Evolutionary conservation across 768 basidiomycete genomes (phyloP).

Genomic region (Tulasnella sp.): DNA sequence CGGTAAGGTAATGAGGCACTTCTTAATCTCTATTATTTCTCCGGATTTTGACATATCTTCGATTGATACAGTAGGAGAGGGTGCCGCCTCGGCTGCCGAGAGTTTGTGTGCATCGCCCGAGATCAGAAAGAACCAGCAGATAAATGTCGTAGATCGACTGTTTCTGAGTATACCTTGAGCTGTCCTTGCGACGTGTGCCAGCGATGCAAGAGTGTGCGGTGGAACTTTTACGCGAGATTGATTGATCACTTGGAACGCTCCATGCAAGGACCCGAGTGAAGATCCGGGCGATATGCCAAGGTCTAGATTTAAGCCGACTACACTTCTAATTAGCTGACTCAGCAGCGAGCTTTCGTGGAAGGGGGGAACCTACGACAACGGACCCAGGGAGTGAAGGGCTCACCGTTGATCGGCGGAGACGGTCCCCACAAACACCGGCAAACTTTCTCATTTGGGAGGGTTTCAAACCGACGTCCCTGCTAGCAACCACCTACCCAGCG

Average conservation of each 20-base stretch:
- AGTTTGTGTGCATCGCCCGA: too few species aligned
- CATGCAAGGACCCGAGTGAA: neutral
- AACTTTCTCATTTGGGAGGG: neutral
- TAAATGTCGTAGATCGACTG: too few species aligned
- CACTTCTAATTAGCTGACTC: neutral
- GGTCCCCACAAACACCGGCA: neutral
- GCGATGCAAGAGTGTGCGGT: too few species aligned
- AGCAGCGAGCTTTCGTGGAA: neutral
- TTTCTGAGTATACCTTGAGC: too few species aligned
- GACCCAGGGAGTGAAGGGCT: neutral
- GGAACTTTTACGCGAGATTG: too few species aligned
- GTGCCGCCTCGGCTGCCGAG: neutral
- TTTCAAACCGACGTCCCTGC: neutral
- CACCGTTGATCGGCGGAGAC: neutral
- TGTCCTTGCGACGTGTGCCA: too few species aligned
- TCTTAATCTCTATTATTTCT: neutral
- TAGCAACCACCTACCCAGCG: neutral
- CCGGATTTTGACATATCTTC: neutral
- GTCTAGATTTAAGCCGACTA: neutral
- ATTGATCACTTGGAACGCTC: neutral
- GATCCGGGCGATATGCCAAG: neutral
- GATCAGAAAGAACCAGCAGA: too few species aligned
- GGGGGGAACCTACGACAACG: neutral
- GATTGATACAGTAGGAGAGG: neutral
- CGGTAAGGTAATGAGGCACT: neutral